Evolutionary conservation across 176 grass and related monocot genomes (phyloP).

Genomic region (Triticum turgidum): DNA sequence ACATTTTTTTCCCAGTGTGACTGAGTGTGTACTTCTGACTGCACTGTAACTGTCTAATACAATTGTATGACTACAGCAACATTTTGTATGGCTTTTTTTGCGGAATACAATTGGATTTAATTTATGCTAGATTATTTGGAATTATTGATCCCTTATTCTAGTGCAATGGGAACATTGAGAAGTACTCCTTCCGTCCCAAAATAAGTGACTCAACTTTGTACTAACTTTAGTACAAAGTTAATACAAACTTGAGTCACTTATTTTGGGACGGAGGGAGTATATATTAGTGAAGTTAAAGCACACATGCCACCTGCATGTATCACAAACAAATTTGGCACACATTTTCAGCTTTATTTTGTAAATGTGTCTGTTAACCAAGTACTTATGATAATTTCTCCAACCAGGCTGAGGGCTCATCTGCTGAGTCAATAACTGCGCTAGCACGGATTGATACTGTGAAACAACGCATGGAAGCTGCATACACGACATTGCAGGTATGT

Average conservation of each 20-base stretch:
- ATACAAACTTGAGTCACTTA: too few species aligned
- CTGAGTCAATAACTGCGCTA: constrained; percentile 91
- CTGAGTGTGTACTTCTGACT: not conserved
- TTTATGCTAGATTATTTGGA: not conserved
- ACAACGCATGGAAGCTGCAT: constrained; percentile 93
- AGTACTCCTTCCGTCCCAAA: too few species aligned
- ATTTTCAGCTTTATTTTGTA: not conserved
- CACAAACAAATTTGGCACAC: not conserved
- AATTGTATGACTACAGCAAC: not conserved
- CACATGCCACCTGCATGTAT: not conserved
- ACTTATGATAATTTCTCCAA: constrained; percentile 23
- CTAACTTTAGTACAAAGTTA: too few species aligned
- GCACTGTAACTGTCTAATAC: not conserved
- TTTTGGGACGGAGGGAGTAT: too few species aligned
- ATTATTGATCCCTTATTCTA: not conserved
- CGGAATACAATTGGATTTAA: not conserved
- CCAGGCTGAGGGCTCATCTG: constrained; percentile 95
- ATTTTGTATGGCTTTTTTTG: not conserved
- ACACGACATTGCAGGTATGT: constrained; percentile 86
- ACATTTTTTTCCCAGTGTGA: not conserved
- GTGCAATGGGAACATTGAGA: not conserved
- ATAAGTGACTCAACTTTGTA: too few species aligned
- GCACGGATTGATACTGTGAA: constrained; percentile 92
- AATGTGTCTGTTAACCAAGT: constrained; percentile 4
- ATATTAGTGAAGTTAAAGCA: not conserved